Percentiles rank a stretch among this genome's conserved stretches.
Conservation (phyloP, 2,329 filamentous ascomycete genomes). For the Monilinia aucupariae region DNA sequence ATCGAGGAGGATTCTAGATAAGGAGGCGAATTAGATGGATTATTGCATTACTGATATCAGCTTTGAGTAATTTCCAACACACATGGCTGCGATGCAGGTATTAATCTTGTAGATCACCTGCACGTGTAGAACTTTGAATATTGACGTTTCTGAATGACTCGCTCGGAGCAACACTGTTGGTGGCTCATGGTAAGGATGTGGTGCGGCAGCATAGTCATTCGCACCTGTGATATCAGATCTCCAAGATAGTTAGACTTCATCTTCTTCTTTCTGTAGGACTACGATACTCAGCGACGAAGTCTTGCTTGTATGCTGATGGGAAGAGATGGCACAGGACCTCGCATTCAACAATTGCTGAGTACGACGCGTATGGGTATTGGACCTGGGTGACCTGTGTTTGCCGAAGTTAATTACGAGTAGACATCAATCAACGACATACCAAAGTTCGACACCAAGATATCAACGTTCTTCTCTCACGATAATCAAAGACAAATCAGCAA, state of each 20-base stretch:
- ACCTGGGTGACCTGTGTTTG: slow-evolving; percentile 22
- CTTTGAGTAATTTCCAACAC: slow-evolving; percentile 10
- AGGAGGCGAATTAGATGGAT: slow-evolving; percentile 18
- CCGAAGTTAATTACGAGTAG: slow-evolving; percentile 14
- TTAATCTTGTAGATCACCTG: not conserved
- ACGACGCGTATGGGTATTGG: slow-evolving; percentile 25
- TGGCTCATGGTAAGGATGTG: slow-evolving; percentile 19
- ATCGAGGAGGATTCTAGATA: slow-evolving; percentile 12
- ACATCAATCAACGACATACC: not conserved
- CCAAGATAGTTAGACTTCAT: not conserved
- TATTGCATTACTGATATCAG: slow-evolving; percentile 20
- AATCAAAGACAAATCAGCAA: slow-evolving; percentile 23
- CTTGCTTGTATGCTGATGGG: slow-evolving; percentile 21
- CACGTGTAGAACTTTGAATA: slow-evolving; percentile 19
- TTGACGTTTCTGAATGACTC: slow-evolving; percentile 7
- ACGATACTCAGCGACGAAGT: slow-evolving; percentile 20
- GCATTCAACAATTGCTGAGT: slow-evolving; percentile 24
- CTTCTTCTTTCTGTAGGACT: not conserved
- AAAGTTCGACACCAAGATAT: not conserved
- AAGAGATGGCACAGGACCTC: slow-evolving; percentile 16
- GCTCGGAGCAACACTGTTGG: too few species aligned
- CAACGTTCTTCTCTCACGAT: slow-evolving; percentile 24
- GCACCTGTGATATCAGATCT: slow-evolving; percentile 29
- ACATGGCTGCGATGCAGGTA: not conserved
- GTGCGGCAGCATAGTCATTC: slow-evolving; percentile 24